Conservation (phyloP, 176 grass and related monocot genomes). For the sorghum (Sorghum bicolor) region Sorghum_bicolor_NCBIv3 NC_012879.2:276501-277000, state of each 20-base stretch:
- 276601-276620: not conserved
- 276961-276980: constrained; percentile 69
- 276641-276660: not conserved
- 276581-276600: not conserved
- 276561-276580: not conserved
- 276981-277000: constrained; percentile 97
- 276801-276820: constrained; percentile 92
- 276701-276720: not conserved
- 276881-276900: not conserved
- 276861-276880: constrained; percentile 63
- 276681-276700: not conserved
- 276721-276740: constrained; percentile 71
- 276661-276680: not conserved
- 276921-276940: not conserved
- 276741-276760: constrained; percentile 75
- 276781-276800: constrained; percentile 79
- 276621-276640: not conserved
- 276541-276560: not conserved
- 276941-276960: no score
- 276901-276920: not conserved
- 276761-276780: constrained; percentile 73
- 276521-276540: not conserved
- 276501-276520: not conserved
- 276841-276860: constrained; percentile 69
- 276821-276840: constrained; percentile 81